Conservation (phyloP, 2,329 filamentous ascomycete genomes). For the Xylaria digitata region DNA sequence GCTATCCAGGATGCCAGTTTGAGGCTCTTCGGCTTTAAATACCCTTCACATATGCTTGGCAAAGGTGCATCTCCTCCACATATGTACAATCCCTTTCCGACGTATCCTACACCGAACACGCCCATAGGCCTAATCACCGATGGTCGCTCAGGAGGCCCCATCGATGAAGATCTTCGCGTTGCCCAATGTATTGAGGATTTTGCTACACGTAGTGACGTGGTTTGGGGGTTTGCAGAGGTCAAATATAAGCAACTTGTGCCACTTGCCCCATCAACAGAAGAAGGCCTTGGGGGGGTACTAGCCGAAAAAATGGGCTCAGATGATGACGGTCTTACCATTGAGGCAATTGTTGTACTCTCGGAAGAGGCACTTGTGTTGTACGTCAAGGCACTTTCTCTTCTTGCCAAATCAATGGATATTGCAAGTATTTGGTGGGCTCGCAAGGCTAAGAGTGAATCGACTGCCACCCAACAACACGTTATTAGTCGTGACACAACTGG, state of each 20-base stretch:
- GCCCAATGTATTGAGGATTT: conserved; percentile 89
- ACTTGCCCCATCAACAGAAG: conserved; percentile 80
- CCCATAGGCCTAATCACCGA: conserved; percentile 74
- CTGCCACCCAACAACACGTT: conserved; percentile 55
- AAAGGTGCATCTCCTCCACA: conserved; percentile 78
- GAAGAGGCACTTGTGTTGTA: conserved; percentile 97
- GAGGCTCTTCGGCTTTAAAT: conserved; percentile 77
- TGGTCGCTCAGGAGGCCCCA: conserved; percentile 66
- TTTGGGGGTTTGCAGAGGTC: conserved; percentile 97
- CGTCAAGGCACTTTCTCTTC: conserved; percentile 89
- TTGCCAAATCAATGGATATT: conserved; percentile 96
- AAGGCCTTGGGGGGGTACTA: conserved; percentile 73
- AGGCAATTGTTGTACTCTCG: conserved; percentile 86
- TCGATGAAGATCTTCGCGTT: conserved; percentile 83
- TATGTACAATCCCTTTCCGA: conserved; percentile 83
- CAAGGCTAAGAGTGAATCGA: conserved; percentile 74
- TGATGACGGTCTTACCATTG: conserved; percentile 82
- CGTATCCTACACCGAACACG: conserved; percentile 77
- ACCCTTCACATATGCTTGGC: conserved; percentile 69
- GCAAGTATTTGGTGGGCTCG: conserved; percentile 91
- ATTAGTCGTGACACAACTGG: conserved; percentile 56
- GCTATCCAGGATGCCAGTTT: conserved; percentile 92
- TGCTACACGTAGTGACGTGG: conserved; percentile 92
- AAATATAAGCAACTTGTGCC: conserved; percentile 98
- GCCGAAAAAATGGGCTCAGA: conserved; percentile 64